Percentiles rank a stretch among this genome's conserved stretches.
phyloP scores from a whole-genome alignment of 2,329 filamentous ascomycete genomes.

The Trichoderma lentiforme region DNA sequence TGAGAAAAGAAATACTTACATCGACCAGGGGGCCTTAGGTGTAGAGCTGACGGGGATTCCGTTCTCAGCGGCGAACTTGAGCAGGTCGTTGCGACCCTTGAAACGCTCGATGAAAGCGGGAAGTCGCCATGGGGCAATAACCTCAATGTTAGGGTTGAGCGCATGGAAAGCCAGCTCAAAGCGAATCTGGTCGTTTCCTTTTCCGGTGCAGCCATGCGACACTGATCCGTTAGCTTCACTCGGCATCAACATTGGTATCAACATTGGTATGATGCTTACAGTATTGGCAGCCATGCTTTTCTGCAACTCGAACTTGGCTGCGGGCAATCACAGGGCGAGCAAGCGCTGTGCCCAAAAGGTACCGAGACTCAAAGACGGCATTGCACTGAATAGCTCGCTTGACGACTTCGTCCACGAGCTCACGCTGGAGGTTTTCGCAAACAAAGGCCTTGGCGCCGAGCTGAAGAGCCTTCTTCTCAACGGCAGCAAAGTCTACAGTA shows the following conservation, averaged over 20 bases:
- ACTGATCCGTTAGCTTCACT: not conserved
- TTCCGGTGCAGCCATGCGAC: not conserved
- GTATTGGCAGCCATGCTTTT: slow-evolving; percentile 38
- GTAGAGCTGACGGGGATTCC: slow-evolving; percentile 58
- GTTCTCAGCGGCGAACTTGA: slow-evolving; percentile 65
- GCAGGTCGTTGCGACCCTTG: slow-evolving; percentile 64
- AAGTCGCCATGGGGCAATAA: slow-evolving; percentile 71
- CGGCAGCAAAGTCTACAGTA: slow-evolving; percentile 57
- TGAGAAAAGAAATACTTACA: slow-evolving; percentile 29
- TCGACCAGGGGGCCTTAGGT: not conserved
- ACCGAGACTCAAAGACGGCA: slow-evolving; percentile 58
- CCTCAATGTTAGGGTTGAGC: slow-evolving; percentile 59
- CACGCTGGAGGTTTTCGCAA: slow-evolving; percentile 54
- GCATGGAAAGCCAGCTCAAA: slow-evolving; percentile 26
- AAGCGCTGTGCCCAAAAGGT: slow-evolving; percentile 50
- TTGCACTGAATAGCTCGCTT: slow-evolving; percentile 59
- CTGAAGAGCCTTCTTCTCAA: slow-evolving; percentile 60
- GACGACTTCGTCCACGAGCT: slow-evolving; percentile 73
- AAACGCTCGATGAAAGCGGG: slow-evolving; percentile 53
- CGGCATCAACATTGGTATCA: slow-evolving; percentile 19
- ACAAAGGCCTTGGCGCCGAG: slow-evolving; percentile 40
- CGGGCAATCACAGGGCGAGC: slow-evolving; percentile 57
- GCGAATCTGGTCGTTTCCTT: not conserved
- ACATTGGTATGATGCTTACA: slow-evolving; percentile 19
- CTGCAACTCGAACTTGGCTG: slow-evolving; percentile 37